Evolutionary conservation across 257 asterid species (phyloP), one percentile per base, ranked within the genome.

Genomic region (Ilex aquifolium): DNA sequence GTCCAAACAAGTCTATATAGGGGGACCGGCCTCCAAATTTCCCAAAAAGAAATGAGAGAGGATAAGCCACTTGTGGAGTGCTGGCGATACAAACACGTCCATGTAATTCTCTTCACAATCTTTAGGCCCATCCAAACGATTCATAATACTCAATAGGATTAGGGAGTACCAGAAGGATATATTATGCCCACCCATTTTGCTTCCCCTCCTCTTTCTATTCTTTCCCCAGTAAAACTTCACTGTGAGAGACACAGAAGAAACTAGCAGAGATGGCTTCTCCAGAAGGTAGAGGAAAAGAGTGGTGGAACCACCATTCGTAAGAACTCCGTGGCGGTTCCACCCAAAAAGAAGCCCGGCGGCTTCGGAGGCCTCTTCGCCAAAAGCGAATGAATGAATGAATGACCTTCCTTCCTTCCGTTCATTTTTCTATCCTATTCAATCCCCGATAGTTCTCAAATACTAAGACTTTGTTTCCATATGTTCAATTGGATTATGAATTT

Each of bases 31-130:
- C n/a, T n/a, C n/a, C n/a, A n/a, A n/a, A n/a, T n/a, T n/a, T n/a
- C n/a, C n/a, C n/a, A 21, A 21, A 21, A 21, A 60, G 51, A n/a
- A 56, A 55, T 11, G 36, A 72, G 68, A 59, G 77, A 73, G 67
- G 97, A 91, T 91, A 88, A 91, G 83, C 67, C 71, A 79, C 83
- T 76, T 79, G 95, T 82, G 95, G 91, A 66, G 86, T 68, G 73
- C 85, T 78, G 62, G 85, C 79, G 96, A 69, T 71, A 16, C 72
- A 78, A 79, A 78, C 88, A 68, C 76, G 76, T 57, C 46, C 73
- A 13, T 65, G 55, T 68, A 68, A 52, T 69, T 64, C 68, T 67
- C 75, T 63, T 70, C 87, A 70, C 79, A 73, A 66, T 56, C 63
- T 65, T 58, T 27, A 15, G 56, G 53, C 31, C 51, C 32, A 54